A percentile compares a stretch with the other conserved stretches of the same genome.
Conservation (phyloP, 345 rosid species). For the Carallia pectinifolia region DNA sequence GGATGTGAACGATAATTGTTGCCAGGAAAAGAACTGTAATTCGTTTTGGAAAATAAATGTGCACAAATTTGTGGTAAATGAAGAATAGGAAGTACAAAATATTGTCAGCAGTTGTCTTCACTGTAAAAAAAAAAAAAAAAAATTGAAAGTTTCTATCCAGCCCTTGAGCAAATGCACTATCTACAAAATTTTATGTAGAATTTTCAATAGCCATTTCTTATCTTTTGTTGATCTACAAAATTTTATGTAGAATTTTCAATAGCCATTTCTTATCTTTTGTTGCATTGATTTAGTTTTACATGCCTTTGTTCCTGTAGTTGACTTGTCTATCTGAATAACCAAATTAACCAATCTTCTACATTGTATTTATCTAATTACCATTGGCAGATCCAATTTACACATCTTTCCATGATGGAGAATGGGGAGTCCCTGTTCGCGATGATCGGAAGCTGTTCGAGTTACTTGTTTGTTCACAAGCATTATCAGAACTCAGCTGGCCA, state of each 20-base stretch:
- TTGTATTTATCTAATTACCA: not conserved
- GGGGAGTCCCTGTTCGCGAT: conserved; percentile 81
- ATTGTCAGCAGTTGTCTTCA: not conserved
- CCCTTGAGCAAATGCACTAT: not conserved
- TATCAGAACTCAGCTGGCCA: conserved; percentile 91
- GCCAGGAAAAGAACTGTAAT: no score
- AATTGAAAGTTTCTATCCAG: not conserved
- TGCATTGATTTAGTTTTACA: no score
- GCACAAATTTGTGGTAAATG: no score
- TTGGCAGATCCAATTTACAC: conserved; percentile 59
- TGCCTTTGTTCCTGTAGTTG: not conserved
- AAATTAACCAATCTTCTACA: not conserved
- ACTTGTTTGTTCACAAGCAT: conserved; percentile 89
- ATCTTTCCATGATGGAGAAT: conserved; percentile 76
- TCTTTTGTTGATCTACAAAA: no score
- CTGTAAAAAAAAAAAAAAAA: not conserved
- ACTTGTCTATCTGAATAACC: conserved; percentile 1
- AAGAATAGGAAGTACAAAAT: not conserved
- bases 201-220: no score
- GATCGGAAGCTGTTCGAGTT: conserved; percentile 77
- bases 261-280: no score
- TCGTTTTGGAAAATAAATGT: no score
- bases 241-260: no score
- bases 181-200: no score
- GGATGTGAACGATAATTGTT: no score